Percentiles rank a stretch among this genome's conserved stretches.
Evolutionary conservation across 257 asterid genomes (phyloP).

Genomic region (Nemophila menziesii): DNA sequence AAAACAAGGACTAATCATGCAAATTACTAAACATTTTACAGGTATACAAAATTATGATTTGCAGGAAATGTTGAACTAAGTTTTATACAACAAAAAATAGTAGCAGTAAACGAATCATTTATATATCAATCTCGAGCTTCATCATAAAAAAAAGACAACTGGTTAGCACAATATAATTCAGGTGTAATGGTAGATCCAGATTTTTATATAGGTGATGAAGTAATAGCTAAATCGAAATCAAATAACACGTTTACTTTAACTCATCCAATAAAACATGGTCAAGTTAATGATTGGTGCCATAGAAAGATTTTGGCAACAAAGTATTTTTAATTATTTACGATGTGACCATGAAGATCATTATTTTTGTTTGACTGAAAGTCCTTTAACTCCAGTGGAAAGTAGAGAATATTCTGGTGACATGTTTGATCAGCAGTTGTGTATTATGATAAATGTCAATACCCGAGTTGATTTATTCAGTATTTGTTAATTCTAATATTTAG

Average conservation of each 20-base stretch:
- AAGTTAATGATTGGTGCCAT: slow-evolving; percentile 84
- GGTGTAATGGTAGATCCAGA: slow-evolving; percentile 97
- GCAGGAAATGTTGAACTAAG: slow-evolving; percentile 95
- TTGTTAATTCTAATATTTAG: no score
- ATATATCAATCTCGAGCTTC: slow-evolving; percentile 51
- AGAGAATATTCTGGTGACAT: slow-evolving; percentile 87
- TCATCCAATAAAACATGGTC: slow-evolving; percentile 79
- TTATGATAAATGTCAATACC: no score
- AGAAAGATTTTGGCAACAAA: slow-evolving; percentile 98
- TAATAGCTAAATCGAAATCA: slow-evolving; percentile 59
- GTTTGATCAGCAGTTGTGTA: no score
- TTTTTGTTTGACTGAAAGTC: slow-evolving; percentile 84
- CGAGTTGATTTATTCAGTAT: no score
- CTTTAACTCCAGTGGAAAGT: slow-evolving; percentile 82
- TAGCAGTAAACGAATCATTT: slow-evolving; percentile 66
- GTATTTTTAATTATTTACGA: slow-evolving; percentile 67
- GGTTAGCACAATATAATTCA: slow-evolving; percentile 75
- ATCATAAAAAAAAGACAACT: slow-evolving; percentile 52
- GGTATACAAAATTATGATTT: slow-evolving; percentile 94
- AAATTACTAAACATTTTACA: no score
- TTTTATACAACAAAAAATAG: slow-evolving; percentile 71
- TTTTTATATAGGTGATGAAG: slow-evolving; percentile 82
- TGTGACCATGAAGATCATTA: slow-evolving; percentile 98
- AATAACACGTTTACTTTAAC: slow-evolving; percentile 47
- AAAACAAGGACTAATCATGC: no score